Percentiles rank a stretch among this genome's conserved stretches.
Evolutionary conservation across 768 basidiomycete species (phyloP).

Genomic region (Rhodotorula diobovata): DNA sequence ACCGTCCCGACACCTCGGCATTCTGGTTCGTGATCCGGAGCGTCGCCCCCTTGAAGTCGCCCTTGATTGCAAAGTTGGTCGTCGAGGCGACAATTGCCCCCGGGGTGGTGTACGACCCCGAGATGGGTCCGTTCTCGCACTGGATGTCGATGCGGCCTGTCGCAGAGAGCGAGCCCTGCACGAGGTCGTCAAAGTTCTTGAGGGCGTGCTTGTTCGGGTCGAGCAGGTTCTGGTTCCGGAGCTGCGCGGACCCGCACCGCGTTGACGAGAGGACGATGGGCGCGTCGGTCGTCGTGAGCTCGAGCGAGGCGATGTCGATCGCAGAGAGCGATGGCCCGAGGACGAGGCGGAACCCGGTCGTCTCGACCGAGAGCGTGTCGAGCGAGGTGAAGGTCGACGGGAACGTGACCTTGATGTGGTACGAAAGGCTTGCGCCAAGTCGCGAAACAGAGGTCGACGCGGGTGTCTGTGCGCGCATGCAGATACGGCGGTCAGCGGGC

Average conservation of each 20-base stretch:
- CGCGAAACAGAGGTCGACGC: neutral
- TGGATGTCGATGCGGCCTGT: neutral
- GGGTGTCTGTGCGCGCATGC: conserved; percentile 1
- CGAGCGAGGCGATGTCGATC: neutral
- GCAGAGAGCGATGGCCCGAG: conserved; percentile 4
- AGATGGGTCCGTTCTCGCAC: conserved; percentile 9
- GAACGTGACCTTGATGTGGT: conserved; percentile 21
- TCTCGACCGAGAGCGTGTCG: conserved; percentile 1
- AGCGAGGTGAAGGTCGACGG: neutral
- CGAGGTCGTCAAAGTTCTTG: conserved; percentile 9
- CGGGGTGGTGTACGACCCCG: neutral
- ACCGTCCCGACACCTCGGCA: neutral
- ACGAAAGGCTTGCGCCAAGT: conserved; percentile 13
- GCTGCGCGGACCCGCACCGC: neutral
- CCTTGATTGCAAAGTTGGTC: neutral
- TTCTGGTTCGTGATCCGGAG: neutral
- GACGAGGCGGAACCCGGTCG: conserved; percentile 7
- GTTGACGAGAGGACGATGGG: neutral
- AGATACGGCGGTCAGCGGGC: neutral
- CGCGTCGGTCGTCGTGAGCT: conserved; percentile 8
- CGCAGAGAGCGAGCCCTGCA: neutral
- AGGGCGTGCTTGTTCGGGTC: conserved; percentile 6
- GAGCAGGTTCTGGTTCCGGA: conserved; percentile 1
- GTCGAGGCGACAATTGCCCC: neutral
- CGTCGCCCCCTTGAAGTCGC: neutral